These are phyloP conservation scores for Fusarium goolgardi DNA, from an alignment of 2,329 filamentous ascomycete genomes.

Conservation along the genomic window DNA sequence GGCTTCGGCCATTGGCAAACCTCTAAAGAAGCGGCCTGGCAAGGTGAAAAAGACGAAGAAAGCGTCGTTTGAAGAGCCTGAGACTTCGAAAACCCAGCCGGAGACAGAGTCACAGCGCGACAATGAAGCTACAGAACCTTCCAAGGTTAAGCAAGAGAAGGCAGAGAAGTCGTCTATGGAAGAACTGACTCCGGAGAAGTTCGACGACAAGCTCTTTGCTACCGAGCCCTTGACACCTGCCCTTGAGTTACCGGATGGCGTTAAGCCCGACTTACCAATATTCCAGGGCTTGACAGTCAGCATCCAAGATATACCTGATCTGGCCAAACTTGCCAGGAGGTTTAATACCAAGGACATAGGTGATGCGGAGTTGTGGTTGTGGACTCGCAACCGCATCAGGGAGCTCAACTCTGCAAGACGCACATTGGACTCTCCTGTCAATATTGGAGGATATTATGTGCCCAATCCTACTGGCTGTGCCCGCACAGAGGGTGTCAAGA, in stretches of 20 bases:
- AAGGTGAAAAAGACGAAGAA: conserved; percentile 83
- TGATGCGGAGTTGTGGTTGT: conserved; percentile 67
- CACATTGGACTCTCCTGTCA: conserved; percentile 50
- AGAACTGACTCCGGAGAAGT: conserved; percentile 55
- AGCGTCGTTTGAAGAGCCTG: conserved; percentile 75
- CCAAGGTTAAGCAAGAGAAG: conserved; percentile 30
- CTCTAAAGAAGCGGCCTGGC: conserved; percentile 65
- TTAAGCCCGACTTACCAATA: conserved; percentile 59
- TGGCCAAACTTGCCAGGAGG: conserved; percentile 61
- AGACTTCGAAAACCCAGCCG: conserved; percentile 68
- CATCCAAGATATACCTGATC: conserved; percentile 61
- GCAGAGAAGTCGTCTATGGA: conserved; percentile 44
- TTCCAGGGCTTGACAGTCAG: conserved; percentile 59
- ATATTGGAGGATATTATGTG: conserved; percentile 79
- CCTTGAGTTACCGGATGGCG: conserved; percentile 58
- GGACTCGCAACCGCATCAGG: conserved; percentile 66
- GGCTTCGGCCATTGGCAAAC: conserved; percentile 55
- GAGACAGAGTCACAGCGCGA: conserved; percentile 56
- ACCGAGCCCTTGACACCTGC: conserved; percentile 59
- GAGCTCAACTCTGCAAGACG: conserved; percentile 62
- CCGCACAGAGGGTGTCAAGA: conserved; percentile 92
- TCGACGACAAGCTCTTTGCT: conserved; percentile 62
- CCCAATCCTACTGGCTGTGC: conserved; percentile 87
- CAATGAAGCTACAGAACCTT: conserved; percentile 50
- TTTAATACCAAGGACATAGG: conserved; percentile 59